Percentiles rank a stretch among this genome's conserved stretches.
Conservation (phyloP, 805 yeast genomes). For the Wickerhamomyces xylosicus region DNA sequence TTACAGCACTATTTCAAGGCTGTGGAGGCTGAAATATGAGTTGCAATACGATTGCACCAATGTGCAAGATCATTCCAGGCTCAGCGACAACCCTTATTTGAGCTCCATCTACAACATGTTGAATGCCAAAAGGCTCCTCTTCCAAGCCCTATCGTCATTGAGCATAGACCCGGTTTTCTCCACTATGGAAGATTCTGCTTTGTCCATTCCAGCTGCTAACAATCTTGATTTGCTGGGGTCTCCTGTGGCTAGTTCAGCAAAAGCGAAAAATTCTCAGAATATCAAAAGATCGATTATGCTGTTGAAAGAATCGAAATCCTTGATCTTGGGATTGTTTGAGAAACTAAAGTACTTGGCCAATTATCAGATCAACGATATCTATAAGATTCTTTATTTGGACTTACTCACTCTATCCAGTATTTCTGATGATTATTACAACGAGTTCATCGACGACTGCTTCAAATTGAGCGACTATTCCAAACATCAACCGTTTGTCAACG, state of each 20-base stretch:
- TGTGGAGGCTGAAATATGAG: conserved; percentile 14
- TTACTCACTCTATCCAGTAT: conserved; percentile 18
- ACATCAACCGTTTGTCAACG: conserved; percentile 17
- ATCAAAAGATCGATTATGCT: conserved; percentile 14
- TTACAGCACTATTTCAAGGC: conserved; percentile 7
- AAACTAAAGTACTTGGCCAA: conserved; percentile 17
- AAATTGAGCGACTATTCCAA: conserved; percentile 19
- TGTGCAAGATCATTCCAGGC: conserved; percentile 8
- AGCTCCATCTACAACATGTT: conserved; percentile 20
- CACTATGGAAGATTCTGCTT: conserved; percentile 38
- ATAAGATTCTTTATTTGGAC: conserved; percentile 14
- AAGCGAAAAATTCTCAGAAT: conserved; percentile 13
- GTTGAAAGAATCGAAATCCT: conserved; percentile 15
- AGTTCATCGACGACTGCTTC: conserved; percentile 13
- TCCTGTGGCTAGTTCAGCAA: conserved; percentile 7
- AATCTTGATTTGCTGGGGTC: conserved; percentile 9
- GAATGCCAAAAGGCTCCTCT: conserved; percentile 20
- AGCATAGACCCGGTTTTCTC: conserved; percentile 38
- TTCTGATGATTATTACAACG: conserved; percentile 11
- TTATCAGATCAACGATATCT: conserved; percentile 18
- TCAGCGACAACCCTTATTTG: conserved; percentile 12
- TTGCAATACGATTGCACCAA: conserved; percentile 14
- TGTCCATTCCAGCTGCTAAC: conserved; percentile 27
- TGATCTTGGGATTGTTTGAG: conserved; percentile 9
- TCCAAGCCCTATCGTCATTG: conserved; percentile 22